Base-by-base conservation (phyloP, 345 rosid species). In the Populus tremula region DNA sequence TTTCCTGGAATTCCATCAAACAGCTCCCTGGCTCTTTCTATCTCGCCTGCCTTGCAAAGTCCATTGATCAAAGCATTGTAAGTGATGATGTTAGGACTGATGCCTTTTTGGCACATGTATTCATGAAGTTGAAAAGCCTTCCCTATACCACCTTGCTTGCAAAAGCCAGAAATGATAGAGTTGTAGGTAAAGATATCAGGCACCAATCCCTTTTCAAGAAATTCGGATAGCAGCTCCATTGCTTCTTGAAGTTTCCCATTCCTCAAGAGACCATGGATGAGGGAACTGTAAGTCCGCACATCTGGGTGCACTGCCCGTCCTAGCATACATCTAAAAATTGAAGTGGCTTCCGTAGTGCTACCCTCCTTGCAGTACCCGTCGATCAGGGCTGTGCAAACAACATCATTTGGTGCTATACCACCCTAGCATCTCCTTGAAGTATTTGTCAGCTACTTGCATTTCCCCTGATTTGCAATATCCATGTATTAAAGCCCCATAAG, bases 311-410 rank as follows among this genome's bases (percentile, higher is more conserved):
- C 73, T 33, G 90, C 89, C 69, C 74, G 83, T 76, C 80, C 89
- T 43, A 84, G 86, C 90, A 94, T 87, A 64, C 78, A 78, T 83
- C 80, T 87, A 77, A 85, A 89, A 25, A 77, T 86, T 35, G 89
- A 80, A 62, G 88, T 81, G 47, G 97, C 97, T 77, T 87, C 89
- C 3, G 74, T 59, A 45, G 79, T 69, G 25, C 87, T 87, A 25
- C 92, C 94, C 70, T 79, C 84, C 84, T 86, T 92, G 87, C 91
- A 92, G 70, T 90, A 82, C 67, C 93, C 92, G 53, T 85, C 87
- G 77, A 94, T 85, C 80, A 92, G 75, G 25, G 77, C 79, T 10
- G 88, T 81, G 80, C 78, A 92, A 69, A 93, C 65, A 45, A 85
- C 84, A 82, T 83, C 84, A 81, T 85, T 90, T n/a, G 94, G 93